Evolutionary conservation across 2,329 filamentous ascomycete species (phyloP), one percentile per base, ranked within the genome.

Genomic region (Alternaria infectoria): DNA sequence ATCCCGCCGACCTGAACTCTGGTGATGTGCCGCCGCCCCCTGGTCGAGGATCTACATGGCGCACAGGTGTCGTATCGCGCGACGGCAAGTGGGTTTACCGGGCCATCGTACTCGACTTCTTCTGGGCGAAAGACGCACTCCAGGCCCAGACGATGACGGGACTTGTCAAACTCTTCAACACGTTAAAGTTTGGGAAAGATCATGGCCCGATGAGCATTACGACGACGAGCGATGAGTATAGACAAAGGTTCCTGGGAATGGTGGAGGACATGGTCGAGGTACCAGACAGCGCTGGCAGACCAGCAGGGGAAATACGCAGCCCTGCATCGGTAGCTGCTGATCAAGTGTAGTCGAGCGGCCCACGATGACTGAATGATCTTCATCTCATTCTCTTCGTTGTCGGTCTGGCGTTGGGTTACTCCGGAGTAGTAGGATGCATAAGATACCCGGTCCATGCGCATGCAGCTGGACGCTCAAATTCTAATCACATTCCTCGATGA

Each of bases 131-230:
- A 78, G 90, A 92, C 77, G 90, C 89, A 68, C 70, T 89, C 0
- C 89, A 88, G 57, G 88, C 91, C 1, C 87, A 85, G 75, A 82
- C 87, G 1, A 86, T 93, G 86, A 91, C 90, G 0, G 84, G 86
- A 0, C 77, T 92, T 36, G 86, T 93, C 62, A 86, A 86, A 52
- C 80, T 84, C 0, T 91, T 89, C 70, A 92, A 92, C 70, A 70
- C 85, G 12, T 21, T 80, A 15, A 77, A 79, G 60, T 70, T 67
- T 56, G 81, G 92, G 26, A 88, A 87, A 30, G 81, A 85, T 3
- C 85, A 90, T 69, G 90, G 90, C 0, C 90, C 87, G 0, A 93
- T 93, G 91, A 90, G 88, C 63, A 91, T 93, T 58, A 93, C 91
- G 0, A 90, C 91, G 1, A 86, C 87, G 6, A 87, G 89, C 10